A percentile compares a stretch with the other conserved stretches of the same genome.
These are phyloP conservation scores for Huntiella decipiens DNA, from an alignment of 2,329 filamentous ascomycete genomes.

Conservation along the genomic window DNA sequence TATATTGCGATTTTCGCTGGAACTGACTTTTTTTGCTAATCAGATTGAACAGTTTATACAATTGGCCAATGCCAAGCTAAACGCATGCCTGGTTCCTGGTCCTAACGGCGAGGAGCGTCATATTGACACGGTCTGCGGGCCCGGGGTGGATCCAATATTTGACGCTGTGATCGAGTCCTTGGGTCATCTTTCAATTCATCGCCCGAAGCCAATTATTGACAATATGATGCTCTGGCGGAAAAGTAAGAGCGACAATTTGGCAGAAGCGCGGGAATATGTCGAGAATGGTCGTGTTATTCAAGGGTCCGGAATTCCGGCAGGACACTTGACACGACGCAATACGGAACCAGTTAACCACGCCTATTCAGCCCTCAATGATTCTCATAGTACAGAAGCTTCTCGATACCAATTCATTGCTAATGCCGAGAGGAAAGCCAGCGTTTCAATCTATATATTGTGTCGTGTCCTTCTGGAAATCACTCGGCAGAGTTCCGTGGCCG, in stretches of 20 bases:
- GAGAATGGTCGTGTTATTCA: constrained; percentile 26
- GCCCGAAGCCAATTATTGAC: constrained; percentile 88
- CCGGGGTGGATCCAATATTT: constrained; percentile 70
- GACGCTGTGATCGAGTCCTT: constrained; percentile 87
- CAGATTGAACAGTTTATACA: constrained; percentile 51
- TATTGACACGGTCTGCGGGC: constrained; percentile 79
- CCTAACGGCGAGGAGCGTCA: constrained; percentile 64
- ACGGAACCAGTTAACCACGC: constrained; percentile 39
- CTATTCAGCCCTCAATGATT: constrained; percentile 32
- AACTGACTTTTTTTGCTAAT: constrained; percentile 11
- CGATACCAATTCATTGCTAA: constrained; percentile 46
- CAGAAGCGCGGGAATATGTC: constrained; percentile 41
- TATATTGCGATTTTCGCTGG: neutral
- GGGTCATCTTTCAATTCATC: constrained; percentile 83
- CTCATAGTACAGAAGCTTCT: constrained; percentile 3
- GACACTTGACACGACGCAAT: constrained; percentile 43
- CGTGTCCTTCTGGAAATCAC: constrained; percentile 88
- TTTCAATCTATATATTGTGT: constrained; percentile 91
- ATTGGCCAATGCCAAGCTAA: constrained; percentile 91
- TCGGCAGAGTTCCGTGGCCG: constrained; percentile 64
- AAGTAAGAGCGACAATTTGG: constrained; percentile 77
- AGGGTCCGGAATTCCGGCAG: neutral
- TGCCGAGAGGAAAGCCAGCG: constrained; percentile 74
- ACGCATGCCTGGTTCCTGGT: constrained; percentile 56
- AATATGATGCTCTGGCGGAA: constrained; percentile 98